Conservation (phyloP, 371 early-diverging fungal genomes). For the Apophysomyces trapeziformis region DNA sequence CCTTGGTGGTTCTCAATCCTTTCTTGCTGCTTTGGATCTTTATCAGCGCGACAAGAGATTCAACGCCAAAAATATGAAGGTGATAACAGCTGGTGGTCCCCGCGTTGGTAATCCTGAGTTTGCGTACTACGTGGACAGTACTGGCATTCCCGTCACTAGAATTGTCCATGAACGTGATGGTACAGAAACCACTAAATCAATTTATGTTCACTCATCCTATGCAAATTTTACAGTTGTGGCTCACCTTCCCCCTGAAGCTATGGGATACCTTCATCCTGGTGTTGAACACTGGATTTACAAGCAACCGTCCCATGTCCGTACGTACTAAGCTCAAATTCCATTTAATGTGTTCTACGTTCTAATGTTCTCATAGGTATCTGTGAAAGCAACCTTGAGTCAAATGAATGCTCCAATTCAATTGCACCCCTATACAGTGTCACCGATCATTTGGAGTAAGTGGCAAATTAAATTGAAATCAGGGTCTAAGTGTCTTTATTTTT, state of each 20-base stretch:
- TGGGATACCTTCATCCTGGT: constrained; percentile 21
- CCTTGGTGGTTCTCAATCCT: constrained; percentile 21
- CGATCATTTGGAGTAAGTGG: too few species aligned
- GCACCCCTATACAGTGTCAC: too few species aligned
- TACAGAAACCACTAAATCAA: not conserved
- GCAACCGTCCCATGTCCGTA: not conserved
- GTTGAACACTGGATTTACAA: constrained; percentile 21
- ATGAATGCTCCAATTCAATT: too few species aligned
- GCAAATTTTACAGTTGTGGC: constrained; percentile 12
- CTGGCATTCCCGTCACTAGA: constrained; percentile 13
- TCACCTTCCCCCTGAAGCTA: constrained; percentile 14
- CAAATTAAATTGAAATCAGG: too few species aligned
- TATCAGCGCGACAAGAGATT: constrained; percentile 17
- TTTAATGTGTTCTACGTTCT: too few species aligned
- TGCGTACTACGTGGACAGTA: constrained; percentile 13
- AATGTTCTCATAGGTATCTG: too few species aligned
- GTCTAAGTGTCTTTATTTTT: too few species aligned
- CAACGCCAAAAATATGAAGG: constrained; percentile 4
- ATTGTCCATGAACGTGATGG: constrained; percentile 14
- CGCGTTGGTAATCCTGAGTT: constrained; percentile 16
- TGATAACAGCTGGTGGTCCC: constrained; percentile 19
- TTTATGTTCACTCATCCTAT: not conserved
- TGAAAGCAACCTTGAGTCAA: too few species aligned
- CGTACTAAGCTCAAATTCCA: not conserved
- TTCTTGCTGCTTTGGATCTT: constrained; percentile 24